Evolutionary conservation across 495 filamentous ascomycete species (phyloP), one percentile per base, ranked within the genome.

Genomic region (Aspergillus bridgeri): DNA sequence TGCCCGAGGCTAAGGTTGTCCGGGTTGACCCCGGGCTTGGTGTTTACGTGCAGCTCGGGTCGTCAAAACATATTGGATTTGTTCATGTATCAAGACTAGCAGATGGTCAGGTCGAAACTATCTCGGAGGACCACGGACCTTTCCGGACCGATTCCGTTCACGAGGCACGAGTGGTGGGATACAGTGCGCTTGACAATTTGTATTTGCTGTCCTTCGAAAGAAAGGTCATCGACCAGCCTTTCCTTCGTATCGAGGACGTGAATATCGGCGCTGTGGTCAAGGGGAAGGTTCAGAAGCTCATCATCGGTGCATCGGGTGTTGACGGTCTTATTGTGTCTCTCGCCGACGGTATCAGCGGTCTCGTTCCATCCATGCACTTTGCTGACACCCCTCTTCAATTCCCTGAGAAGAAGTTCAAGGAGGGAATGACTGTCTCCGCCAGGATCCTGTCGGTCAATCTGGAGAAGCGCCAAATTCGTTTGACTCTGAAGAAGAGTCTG

Each of bases 331-430:
- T 97, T 24, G 83, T 98, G 51, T 88, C 85, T 50, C 70, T 98
- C 45, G 85, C 91, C 24, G 91, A 96, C 44, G 87, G 90, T 29
- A 92, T 97, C 57, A 86, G 84, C 47, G 94, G 91, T 38, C 76
- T 96, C 51, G 92, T 97, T 4, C 85, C 91, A 3, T 89, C 92
- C 55, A 85, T 86, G 71, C 94, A 98, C 66, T 78, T 98, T 63
- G 85, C 92, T 43, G 94, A 98, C 72, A 82, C 92, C 20, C 84
- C 83, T 53, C 79, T 98, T 29, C 89, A 94, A 65, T 89, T 96
- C 66, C 94, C 94, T 13, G 94, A 98, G 72, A 92, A 89, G 74
- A 98, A 96, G 67, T 98, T 97, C 77, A 84, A 86, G 48, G 91
- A 92, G 71, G 94, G 93, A 2, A 80, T 88, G 69, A 82, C 87